Conservation (phyloP, 805 yeast genomes). For the Barnettozyma salicaria region DNA sequence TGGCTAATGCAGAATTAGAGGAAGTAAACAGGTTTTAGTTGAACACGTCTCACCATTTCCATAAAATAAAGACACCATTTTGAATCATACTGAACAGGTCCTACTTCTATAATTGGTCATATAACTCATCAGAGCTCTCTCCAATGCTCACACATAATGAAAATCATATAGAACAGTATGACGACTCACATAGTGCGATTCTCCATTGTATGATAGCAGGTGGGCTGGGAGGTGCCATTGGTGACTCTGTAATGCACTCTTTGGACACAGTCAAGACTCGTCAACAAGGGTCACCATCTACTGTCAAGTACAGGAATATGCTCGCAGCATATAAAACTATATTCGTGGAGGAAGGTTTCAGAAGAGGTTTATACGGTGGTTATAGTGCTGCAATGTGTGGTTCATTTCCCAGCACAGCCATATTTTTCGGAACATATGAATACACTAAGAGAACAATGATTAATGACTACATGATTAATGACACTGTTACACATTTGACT, state of each 20-base stretch:
- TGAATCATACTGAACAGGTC: not conserved
- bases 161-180: conserved; percentile 11
- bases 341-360: conserved; percentile 76
- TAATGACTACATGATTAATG: conserved; percentile 58
- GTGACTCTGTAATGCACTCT: conserved; percentile 92
- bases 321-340: conserved; percentile 70
- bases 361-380: conserved; percentile 86
- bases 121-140: too few species aligned
- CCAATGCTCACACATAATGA: conserved; percentile 15
- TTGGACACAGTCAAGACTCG: conserved; percentile 94
- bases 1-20: too few species aligned
- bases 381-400: conserved; percentile 90
- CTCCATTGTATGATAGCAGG: conserved; percentile 76
- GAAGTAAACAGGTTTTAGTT: too few species aligned
- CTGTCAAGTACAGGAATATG: conserved; percentile 66
- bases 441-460: conserved; percentile 66
- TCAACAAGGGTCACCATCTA: conserved; percentile 87
- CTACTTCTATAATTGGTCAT: too few species aligned
- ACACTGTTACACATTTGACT: conserved; percentile 69
- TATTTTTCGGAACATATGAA: conserved; percentile 93
- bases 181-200: conserved; percentile 33
- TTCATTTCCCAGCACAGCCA: conserved; percentile 87
- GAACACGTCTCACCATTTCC: too few species aligned
- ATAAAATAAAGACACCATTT: too few species aligned
- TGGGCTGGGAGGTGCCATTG: conserved; percentile 90